These are phyloP conservation scores for Rhizophagus prolifer DNA, from an alignment of 192 early-diverging fungal species.

Conservation along the genomic window DNA sequence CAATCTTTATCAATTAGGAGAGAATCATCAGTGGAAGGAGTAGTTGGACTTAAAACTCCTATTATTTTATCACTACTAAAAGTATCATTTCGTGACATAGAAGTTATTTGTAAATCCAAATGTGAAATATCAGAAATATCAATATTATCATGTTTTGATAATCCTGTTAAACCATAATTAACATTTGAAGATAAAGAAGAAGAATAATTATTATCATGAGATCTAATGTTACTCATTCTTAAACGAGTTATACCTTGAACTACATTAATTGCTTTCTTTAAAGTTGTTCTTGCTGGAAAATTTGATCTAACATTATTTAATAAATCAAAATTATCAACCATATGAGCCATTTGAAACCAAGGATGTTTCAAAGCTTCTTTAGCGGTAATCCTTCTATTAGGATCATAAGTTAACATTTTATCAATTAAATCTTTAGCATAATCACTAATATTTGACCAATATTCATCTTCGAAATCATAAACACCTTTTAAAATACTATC, in stretches of 20 bases:
- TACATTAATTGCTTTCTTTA: conserved; percentile 16
- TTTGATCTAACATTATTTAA: conserved; percentile 3
- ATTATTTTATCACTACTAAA: not conserved
- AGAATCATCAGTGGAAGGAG: not conserved
- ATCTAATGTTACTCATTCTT: not conserved
- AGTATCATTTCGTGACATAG: not conserved
- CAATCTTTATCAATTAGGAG: not conserved
- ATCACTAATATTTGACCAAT: conserved; percentile 81
- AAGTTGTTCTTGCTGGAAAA: not conserved
- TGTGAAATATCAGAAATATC: not conserved
- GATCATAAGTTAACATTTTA: conserved; percentile 64
- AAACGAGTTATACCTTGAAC: conserved; percentile 10
- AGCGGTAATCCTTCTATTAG: conserved; percentile 72
- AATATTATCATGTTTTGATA: not conserved
- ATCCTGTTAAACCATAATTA: not conserved
- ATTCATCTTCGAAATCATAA: conserved; percentile 71
- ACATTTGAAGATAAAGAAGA: not conserved
- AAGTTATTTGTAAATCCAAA: not conserved
- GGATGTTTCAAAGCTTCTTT: conserved; percentile 80
- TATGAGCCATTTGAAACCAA: conserved; percentile 55
- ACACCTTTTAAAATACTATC: conserved; percentile 65
- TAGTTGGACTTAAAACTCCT: not conserved
- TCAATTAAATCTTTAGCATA: conserved; percentile 66
- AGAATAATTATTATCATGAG: not conserved
- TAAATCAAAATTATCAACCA: not conserved